Evolutionary conservation across 2,329 filamentous ascomycete species (phyloP).

Genomic region (Oidium heveae): DNA sequence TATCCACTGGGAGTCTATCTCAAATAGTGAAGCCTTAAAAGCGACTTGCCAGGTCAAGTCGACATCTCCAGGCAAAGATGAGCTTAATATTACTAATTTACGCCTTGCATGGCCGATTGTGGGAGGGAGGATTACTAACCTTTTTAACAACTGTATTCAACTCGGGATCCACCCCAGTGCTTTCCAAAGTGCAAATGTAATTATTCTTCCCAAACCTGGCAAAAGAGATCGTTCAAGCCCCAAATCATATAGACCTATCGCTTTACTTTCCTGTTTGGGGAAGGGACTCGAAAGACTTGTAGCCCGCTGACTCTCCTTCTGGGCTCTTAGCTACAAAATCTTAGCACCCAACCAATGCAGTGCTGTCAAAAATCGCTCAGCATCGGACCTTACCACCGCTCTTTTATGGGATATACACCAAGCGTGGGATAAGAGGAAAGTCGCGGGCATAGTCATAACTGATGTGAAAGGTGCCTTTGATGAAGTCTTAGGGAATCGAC

Average conservation of each 20-base stretch:
- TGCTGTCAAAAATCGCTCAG: neutral
- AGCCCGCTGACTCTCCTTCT: neutral
- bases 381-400: neutral
- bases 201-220: neutral
- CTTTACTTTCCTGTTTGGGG: neutral
- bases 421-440: neutral
- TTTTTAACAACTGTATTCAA: neutral
- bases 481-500: neutral
- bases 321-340: neutral
- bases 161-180: neutral
- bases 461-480: neutral
- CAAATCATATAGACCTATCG: neutral
- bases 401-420: neutral
- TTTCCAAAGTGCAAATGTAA: neutral
- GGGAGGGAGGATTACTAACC: neutral
- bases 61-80: neutral
- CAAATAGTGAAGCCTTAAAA: neutral
- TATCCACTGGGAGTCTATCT: neutral
- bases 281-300: neutral
- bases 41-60: neutral
- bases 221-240: neutral
- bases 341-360: neutral
- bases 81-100: neutral
- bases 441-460: neutral
- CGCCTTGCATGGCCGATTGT: neutral